These are phyloP conservation scores for Globomyces pollinis-pini DNA, from an alignment of 192 early-diverging fungal genomes.

Conservation along the genomic window DNA sequence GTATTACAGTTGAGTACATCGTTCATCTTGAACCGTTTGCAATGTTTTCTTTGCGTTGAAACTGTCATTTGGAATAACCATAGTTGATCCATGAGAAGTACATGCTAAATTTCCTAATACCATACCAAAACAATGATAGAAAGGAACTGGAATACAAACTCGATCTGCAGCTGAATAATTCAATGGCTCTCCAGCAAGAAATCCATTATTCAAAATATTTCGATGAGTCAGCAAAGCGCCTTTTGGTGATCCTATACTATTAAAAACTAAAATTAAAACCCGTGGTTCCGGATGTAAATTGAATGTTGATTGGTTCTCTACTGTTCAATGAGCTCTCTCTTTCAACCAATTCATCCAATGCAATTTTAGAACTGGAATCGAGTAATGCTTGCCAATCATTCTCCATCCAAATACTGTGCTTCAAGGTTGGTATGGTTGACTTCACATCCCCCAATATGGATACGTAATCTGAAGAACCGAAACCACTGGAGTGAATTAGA, in stretches of 20 bases:
- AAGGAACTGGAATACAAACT: slow-evolving; percentile 39
- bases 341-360: slow-evolving; percentile 18
- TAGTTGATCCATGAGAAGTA: slow-evolving; percentile 31
- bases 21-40: slow-evolving; percentile 28
- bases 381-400: not conserved
- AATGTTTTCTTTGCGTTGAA: slow-evolving; percentile 36
- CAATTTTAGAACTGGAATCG: not conserved
- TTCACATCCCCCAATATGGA: slow-evolving; percentile 31
- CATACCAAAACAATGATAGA: slow-evolving; percentile 49
- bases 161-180: slow-evolving; percentile 28
- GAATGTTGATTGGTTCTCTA: slow-evolving; percentile 39
- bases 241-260: slow-evolving; percentile 33
- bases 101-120: slow-evolving; percentile 37
- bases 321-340: slow-evolving; percentile 4
- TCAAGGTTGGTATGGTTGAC: slow-evolving; percentile 17
- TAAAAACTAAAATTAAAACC: no score
- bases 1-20: slow-evolving; percentile 28
- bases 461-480: slow-evolving; percentile 37
- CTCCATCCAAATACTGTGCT: slow-evolving; percentile 11
- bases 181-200: slow-evolving; percentile 29
- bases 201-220: slow-evolving; percentile 42
- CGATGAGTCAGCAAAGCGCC: slow-evolving; percentile 33
- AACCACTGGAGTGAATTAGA: slow-evolving; percentile 25
- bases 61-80: slow-evolving; percentile 31
- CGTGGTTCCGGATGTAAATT: slow-evolving; percentile 48